Percentiles rank a stretch among this genome's conserved stretches.
These are phyloP conservation scores for Apocynum venetum DNA, from an alignment of 257 asterid species.

Conservation along the genomic window DNA sequence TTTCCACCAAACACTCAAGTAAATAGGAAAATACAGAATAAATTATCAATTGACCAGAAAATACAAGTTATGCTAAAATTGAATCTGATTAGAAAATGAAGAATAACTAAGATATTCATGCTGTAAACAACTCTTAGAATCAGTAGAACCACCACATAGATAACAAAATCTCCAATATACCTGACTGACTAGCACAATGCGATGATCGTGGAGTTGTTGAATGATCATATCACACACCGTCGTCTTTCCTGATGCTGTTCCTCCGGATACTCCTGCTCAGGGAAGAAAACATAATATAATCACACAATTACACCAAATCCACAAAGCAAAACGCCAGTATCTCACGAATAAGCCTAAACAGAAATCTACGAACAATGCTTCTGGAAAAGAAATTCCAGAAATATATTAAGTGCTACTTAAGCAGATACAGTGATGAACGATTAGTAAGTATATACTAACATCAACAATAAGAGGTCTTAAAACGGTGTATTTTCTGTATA, in stretches of 20 bases:
- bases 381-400: neutral
- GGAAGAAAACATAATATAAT: conserved; percentile 4
- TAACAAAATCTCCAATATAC: conserved; percentile 21
- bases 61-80: neutral
- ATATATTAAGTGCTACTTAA: neutral
- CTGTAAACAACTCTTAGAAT: neutral
- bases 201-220: conserved; percentile 98
- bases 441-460: neutral
- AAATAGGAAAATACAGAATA: neutral
- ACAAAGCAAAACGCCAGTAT: neutral
- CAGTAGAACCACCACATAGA: conserved; percentile 1
- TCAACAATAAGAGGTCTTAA: neutral
- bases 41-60: neutral
- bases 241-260: conserved; percentile 97
- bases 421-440: neutral
- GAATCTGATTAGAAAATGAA: neutral
- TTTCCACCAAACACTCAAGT: neutral
- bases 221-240: conserved; percentile 98
- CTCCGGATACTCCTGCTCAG: conserved; percentile 91
- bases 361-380: too few relatives aligned
- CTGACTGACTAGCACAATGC: conserved; percentile 94
- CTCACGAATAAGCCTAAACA: neutral
- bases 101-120: neutral
- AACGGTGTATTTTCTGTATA: too few relatives aligned
- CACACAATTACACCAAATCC: neutral